A percentile compares a stretch with the other conserved stretches of the same genome.
These are phyloP conservation scores for Monilinia laxa DNA, from an alignment of 2,329 filamentous ascomycete species.

Conservation along the genomic window DNA sequence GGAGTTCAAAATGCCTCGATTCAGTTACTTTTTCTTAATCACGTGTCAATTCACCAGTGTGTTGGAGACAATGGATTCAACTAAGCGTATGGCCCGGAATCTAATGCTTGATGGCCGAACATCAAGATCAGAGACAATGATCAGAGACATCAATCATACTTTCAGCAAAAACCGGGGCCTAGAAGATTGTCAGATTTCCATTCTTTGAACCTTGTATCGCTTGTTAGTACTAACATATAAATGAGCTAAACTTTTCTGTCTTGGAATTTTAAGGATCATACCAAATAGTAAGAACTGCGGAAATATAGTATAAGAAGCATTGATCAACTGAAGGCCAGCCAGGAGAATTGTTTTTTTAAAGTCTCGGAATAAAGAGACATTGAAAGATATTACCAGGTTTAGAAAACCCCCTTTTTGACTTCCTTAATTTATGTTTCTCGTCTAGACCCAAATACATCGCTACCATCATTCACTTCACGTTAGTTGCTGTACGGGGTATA, in stretches of 20 bases:
- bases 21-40: background rate
- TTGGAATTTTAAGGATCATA: background rate
- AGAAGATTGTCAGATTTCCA: background rate
- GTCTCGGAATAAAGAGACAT: background rate
- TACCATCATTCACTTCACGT: background rate
- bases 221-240: background rate
- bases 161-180: background rate
- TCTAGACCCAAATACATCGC: background rate
- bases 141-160: background rate
- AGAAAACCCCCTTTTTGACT: slow-evolving; percentile 4
- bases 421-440: background rate
- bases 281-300: background rate
- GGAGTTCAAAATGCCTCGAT: slow-evolving; percentile 3
- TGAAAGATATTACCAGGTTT: background rate
- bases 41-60: slow-evolving; percentile 1
- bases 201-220: background rate
- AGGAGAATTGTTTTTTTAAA: background rate
- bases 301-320: background rate
- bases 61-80: background rate
- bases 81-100: background rate
- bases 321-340: background rate
- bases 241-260: background rate
- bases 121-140: too few species aligned
- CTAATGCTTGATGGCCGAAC: background rate
- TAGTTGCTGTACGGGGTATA: background rate